A percentile compares a stretch with the other conserved stretches of the same genome.
These are phyloP conservation scores for Cystofilobasidium ferigula DNA, from an alignment of 768 basidiomycete species.

Conservation along the genomic window DNA sequence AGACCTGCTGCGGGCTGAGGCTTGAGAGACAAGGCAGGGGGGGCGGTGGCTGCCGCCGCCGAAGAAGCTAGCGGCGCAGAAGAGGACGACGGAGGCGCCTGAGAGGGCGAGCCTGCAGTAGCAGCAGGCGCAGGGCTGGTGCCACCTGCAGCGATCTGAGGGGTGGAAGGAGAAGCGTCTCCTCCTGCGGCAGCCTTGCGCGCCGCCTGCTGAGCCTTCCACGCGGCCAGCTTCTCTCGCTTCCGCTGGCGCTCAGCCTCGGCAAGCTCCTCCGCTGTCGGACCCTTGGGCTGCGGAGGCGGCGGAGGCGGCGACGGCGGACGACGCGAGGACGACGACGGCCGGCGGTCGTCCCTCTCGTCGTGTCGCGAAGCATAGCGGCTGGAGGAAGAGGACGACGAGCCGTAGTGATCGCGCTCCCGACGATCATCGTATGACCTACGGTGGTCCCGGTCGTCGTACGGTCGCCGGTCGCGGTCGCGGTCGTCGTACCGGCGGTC, in stretches of 20 bases:
- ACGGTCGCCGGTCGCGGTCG: not conserved
- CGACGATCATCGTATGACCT: not conserved
- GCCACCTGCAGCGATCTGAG: not conserved
- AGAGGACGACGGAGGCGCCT: not conserved
- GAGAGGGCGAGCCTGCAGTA: not conserved
- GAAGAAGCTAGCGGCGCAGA: conserved; percentile 25
- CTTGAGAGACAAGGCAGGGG: not conserved
- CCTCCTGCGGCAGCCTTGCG: not conserved
- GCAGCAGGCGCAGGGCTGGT: not conserved
- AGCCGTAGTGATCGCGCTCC: not conserved
- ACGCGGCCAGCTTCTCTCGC: conserved; percentile 11
- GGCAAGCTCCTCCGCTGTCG: not conserved
- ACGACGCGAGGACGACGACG: conserved; percentile 3
- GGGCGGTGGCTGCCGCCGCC: conserved; percentile 23
- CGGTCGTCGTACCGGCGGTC: conserved; percentile 17
- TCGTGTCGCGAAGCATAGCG: too few relatives aligned
- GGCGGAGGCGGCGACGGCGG: not conserved
- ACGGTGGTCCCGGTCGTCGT: not conserved
- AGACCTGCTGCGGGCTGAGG: too few relatives aligned
- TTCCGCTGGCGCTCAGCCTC: conserved; percentile 24
- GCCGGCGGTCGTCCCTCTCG: conserved; percentile 8
- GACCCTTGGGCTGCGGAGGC: not conserved
- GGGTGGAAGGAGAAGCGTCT: not conserved
- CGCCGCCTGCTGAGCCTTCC: conserved; percentile 18
- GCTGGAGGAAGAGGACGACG: not conserved